Base-by-base conservation (phyloP, 2,329 filamentous ascomycete genomes). In the Cordyceps pruinosa region DNA sequence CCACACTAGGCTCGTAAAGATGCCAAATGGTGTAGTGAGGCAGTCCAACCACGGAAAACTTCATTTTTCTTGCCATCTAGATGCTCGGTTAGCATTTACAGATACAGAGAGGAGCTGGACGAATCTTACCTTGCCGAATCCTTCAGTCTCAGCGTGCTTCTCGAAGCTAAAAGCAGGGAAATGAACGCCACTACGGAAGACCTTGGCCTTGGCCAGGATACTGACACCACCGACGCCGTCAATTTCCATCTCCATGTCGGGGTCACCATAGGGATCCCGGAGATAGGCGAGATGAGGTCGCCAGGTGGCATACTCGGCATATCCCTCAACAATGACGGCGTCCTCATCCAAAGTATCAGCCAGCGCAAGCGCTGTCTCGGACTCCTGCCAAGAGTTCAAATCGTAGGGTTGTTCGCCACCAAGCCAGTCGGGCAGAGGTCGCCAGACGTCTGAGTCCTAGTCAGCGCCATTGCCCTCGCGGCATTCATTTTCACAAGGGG, bases 1-100 rank as follows among this genome's bases (percentile, higher is more conserved):
- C 94, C 17, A 97, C 89, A 66, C 90, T 96, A n/a, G 94, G 94
- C 73, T 99, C 94, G 76, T 99, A 99, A 67, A 99, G 79, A 85
- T 99, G 94, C 94, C 94, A 99, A 63, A 99, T 97, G 1, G 91
- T 96, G 72, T 99, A 99, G 70, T 99, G 94, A 7, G 94, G 94
- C 47, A 99, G 80, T 32, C 94, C 94, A 58, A 99, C 88, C 19
- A 99, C 94, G 0, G 92, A 96, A 68, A 90, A 97, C 59, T 88
- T 81, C 94, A 99, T 97, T 59, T 90, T 87, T 72, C 90, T 94
- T 17, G 94, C 90, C 94, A 99, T 99, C 92, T 96, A 61, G 44
- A 53, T 26, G 30, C 47, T 44, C 17, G 30, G 49, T 46, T 60
- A 66, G 23, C 67, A 48, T 25, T 8, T 19, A 1, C 7, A 37